Evolutionary conservation across 306 rosid species (phyloP), one percentile per base, ranked within the genome.

Genomic region (Begonia loranthoides): DNA sequence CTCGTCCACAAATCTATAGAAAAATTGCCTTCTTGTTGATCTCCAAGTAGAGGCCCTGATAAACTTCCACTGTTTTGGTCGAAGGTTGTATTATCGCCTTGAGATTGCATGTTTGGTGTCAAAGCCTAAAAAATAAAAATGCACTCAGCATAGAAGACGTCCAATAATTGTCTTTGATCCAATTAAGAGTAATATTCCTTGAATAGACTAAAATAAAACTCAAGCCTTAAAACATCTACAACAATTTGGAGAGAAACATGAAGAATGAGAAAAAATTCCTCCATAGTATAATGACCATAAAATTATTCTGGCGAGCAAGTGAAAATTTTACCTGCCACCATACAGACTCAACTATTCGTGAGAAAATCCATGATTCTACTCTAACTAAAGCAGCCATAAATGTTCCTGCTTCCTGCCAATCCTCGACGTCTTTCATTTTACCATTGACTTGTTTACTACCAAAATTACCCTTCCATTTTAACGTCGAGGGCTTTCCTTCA

Each of bases 371-470:
- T 59, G 93, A 80, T 78, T 92, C 99, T 48, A 86, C 84, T 75
- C 73, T 83, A 71, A 78, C 82, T 55, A 92, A 63, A 36, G 88
- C 88, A 41, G 66, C 75, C 38, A 69, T 71, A 55, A 86, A 80
- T 61, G 96, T 83, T 80, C 86, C 93, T 5, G 96, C 76, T 65
- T 86, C 96, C 69, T 86, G 94, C 99, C 99, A 90, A 70, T 86
- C 88, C 41, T 80, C 88, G 52, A 59, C 58, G 36, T 28, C 46
- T 54, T 70, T 78, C 69, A 65, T 66, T 50, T 70, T 69, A 52
- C 78, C 75, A 44, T 73, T 90, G 55, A 52, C 74, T 53, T 59
- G 75, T 71, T 78, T 80, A 57, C 61, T 68, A 41, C 67, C 77
- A 72, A 72, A 28, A 61, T 45, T 59, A 54, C 70, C 79, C 58